Conservation (phyloP, 2,329 filamentous ascomycete species). For the Akanthomyces lecanii region DNA sequence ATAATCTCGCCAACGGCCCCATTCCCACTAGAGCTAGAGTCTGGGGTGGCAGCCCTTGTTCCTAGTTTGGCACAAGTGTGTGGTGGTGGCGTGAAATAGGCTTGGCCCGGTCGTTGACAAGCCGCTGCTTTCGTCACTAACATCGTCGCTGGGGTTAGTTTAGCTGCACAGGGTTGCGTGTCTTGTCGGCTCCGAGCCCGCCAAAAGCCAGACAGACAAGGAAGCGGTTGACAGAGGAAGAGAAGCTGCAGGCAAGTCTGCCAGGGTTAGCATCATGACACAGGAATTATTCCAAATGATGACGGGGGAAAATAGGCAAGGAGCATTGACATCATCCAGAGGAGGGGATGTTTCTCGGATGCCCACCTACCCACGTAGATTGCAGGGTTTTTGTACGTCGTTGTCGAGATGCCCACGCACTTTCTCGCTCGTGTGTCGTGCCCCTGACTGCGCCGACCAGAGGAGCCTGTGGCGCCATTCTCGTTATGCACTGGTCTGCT, state of each 20-base stretch:
- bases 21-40: background rate
- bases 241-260: background rate
- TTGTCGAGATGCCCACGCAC: background rate
- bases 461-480: background rate
- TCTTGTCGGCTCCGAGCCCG: background rate
- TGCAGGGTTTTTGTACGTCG: no score
- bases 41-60: conserved; percentile 5
- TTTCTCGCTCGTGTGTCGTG: conserved; percentile 1
- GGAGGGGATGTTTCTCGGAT: background rate
- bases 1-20: conserved; percentile 15
- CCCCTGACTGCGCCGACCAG: background rate
- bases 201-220: background rate
- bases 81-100: conserved; percentile 5
- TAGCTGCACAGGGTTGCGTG: conserved; percentile 6
- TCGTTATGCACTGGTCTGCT: background rate
- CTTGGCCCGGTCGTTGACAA: background rate
- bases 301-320: background rate
- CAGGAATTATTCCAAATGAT: no score
- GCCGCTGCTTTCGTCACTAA: conserved; percentile 1
- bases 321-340: background rate
- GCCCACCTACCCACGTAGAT: background rate
- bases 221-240: background rate
- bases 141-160: background rate
- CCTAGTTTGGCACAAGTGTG: background rate
- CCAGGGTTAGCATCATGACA: no score